These are phyloP conservation scores for Apiospora kogelbergensis DNA, from an alignment of 2,329 filamentous ascomycete species.

Conservation along the genomic window DNA sequence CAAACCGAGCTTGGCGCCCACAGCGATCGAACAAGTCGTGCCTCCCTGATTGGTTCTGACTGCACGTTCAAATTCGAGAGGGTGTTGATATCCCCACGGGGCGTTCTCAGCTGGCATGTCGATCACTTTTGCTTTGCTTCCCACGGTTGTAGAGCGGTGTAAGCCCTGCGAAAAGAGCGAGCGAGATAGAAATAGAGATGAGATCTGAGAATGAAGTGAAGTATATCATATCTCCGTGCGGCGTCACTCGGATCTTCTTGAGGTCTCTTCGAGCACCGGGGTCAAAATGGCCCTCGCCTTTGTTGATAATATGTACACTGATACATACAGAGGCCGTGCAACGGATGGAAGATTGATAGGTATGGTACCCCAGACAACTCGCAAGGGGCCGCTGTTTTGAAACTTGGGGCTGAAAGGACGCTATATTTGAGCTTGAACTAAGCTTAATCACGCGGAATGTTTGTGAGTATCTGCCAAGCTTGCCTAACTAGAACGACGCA, in stretches of 20 bases:
- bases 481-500: not conserved
- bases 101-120: not conserved
- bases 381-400: not conserved
- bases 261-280: not conserved
- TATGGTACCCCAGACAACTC: not conserved
- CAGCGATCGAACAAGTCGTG: not conserved
- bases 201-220: too few relatives aligned
- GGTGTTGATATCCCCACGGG: not conserved
- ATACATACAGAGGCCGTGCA: not conserved
- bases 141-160: not conserved
- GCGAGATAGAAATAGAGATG: too few relatives aligned
- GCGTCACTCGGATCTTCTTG: not conserved
- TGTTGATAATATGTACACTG: too few relatives aligned
- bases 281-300: not conserved
- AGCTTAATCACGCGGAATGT: not conserved
- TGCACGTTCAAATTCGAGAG: not conserved
- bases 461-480: not conserved
- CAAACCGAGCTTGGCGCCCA: not conserved
- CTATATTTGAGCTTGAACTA: not conserved
- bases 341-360: not conserved
- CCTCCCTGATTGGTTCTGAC: not conserved
- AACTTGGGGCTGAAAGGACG: not conserved
- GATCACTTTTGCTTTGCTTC: not conserved
- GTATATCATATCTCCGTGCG: too few relatives aligned
- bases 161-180: too few relatives aligned